Percentiles rank a stretch among this genome's conserved stretches.
phyloP scores from a whole-genome alignment of 495 filamentous ascomycete species.

The Neurospora africana region DNA sequence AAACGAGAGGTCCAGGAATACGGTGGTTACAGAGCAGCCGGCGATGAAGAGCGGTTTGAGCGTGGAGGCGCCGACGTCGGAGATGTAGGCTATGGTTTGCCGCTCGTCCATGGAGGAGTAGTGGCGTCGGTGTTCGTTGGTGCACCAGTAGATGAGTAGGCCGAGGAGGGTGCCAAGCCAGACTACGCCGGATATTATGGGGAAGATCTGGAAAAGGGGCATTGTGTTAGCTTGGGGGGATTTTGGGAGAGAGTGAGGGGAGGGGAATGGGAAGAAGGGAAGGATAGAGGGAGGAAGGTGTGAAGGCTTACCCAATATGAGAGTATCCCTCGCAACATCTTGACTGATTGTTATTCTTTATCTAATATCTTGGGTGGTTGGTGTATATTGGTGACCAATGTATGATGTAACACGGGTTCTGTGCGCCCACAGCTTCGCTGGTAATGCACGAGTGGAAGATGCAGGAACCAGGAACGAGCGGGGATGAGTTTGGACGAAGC shows the following conservation, averaged over 20 bases:
- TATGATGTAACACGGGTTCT: background rate
- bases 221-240: background rate
- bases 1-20: conserved; percentile 78
- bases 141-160: conserved; percentile 52
- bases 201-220: conserved; percentile 60
- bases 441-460: background rate
- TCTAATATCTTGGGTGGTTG: background rate
- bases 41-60: conserved; percentile 84
- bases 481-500: background rate
- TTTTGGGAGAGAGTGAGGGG: too few species aligned
- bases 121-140: conserved; percentile 40
- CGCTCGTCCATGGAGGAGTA: conserved; percentile 55
- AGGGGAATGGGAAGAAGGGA: background rate
- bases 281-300: background rate
- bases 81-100: conserved; percentile 74
- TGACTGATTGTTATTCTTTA: background rate
- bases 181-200: conserved; percentile 64
- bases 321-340: conserved; percentile 25
- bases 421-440: background rate
- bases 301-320: conserved; percentile 41
- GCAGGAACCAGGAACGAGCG: background rate
- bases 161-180: conserved; percentile 61
- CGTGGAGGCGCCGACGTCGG: conserved; percentile 58
- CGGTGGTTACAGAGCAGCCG: conserved; percentile 65
- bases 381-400: background rate